Evolutionary conservation across 345 rosid species (phyloP).

Genomic region (Salix dunnii): DNA sequence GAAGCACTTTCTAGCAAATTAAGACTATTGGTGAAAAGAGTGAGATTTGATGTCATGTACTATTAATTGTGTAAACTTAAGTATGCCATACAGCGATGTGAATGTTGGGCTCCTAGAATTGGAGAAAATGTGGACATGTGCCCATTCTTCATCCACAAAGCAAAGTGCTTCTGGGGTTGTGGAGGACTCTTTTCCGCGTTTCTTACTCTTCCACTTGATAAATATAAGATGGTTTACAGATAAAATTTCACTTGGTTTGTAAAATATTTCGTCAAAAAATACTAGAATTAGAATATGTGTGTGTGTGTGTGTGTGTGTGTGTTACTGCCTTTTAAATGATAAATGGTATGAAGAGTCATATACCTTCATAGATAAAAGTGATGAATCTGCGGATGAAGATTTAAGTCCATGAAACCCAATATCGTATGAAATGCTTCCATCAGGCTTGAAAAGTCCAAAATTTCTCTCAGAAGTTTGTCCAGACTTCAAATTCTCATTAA

Average conservation of each 20-base stretch:
- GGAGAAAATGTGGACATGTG: not conserved
- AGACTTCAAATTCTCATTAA: slow-evolving; percentile 75
- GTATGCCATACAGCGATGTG: not conserved
- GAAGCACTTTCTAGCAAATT: not conserved
- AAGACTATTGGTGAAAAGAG: not conserved
- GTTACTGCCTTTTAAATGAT: slow-evolving; percentile 1
- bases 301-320: no score
- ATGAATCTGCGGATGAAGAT: slow-evolving; percentile 58
- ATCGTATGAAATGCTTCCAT: slow-evolving; percentile 84
- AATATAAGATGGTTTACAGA: not conserved
- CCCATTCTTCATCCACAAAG: not conserved
- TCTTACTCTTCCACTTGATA: not conserved
- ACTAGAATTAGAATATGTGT: no score
- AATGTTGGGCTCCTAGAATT: not conserved
- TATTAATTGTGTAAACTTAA: not conserved
- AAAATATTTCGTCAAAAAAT: not conserved
- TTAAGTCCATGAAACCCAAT: slow-evolving; percentile 73
- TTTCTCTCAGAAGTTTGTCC: slow-evolving; percentile 90
- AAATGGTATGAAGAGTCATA: slow-evolving; percentile 17
- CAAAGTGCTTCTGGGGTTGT: not conserved
- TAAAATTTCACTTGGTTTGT: not conserved
- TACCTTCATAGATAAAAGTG: slow-evolving; percentile 59
- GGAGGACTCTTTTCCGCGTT: not conserved
- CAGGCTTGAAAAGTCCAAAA: slow-evolving; percentile 87
- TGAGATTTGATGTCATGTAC: not conserved